Evolutionary conservation across 371 early-diverging fungal genomes (phyloP).

Genomic region (Catenaria anguillulae): DNA sequence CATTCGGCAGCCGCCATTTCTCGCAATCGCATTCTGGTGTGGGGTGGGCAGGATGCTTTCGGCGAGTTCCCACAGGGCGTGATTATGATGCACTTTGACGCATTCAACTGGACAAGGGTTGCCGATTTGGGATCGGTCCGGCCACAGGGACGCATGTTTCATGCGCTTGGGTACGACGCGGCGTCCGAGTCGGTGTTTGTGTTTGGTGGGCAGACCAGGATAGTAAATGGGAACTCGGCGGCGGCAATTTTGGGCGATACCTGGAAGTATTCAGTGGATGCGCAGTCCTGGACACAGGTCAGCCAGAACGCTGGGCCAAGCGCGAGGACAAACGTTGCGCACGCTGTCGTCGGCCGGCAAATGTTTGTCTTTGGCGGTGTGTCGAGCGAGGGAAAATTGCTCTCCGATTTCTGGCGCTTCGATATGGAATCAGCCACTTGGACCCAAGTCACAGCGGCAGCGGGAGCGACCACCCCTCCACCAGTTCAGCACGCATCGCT

Average conservation of each 20-base stretch:
- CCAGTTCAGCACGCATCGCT: not conserved
- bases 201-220: not conserved
- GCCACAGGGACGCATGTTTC: slow-evolving; percentile 9
- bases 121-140: not conserved
- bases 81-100: slow-evolving; percentile 8
- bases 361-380: not conserved
- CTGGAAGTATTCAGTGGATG: not conserved
- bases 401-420: slow-evolving; percentile 10
- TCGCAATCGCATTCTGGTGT: slow-evolving; percentile 6
- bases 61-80: slow-evolving; percentile 3
- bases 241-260: not conserved
- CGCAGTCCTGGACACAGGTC: not conserved
- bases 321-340: not conserved
- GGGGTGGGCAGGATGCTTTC: slow-evolving; percentile 9
- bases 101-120: slow-evolving; percentile 2
- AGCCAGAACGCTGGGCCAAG: not conserved
- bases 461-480: not conserved
- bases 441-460: not conserved
- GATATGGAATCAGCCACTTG: slow-evolving; percentile 5
- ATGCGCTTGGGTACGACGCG: slow-evolving; percentile 8
- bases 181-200: not conserved
- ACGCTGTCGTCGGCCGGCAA: not conserved
- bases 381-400: not conserved
- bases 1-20: not conserved
- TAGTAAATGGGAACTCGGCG: too few relatives aligned